Evolutionary conservation across 805 yeast species (phyloP).

Genomic region (Tetrapisispora pingtungensis): DNA sequence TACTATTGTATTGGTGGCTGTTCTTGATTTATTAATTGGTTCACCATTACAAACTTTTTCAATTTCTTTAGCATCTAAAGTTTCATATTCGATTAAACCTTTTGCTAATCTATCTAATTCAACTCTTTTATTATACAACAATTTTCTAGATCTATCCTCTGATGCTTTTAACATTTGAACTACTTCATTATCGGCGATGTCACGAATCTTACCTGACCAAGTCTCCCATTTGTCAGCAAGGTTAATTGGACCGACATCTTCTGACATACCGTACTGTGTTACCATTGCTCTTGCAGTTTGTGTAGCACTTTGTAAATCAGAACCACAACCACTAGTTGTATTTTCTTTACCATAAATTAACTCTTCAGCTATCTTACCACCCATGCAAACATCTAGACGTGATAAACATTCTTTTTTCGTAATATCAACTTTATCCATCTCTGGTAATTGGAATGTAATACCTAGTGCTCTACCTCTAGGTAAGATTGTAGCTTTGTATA

Average conservation of each 20-base stretch:
- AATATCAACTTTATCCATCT: conserved; percentile 93
- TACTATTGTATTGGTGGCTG: conserved; percentile 65
- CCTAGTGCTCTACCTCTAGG: conserved; percentile 97
- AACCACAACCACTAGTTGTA: conserved; percentile 91
- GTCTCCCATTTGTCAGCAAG: conserved; percentile 86
- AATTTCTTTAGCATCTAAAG: conserved; percentile 84
- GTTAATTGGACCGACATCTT: conserved; percentile 83
- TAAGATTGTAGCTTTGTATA: conserved; percentile 91
- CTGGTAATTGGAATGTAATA: conserved; percentile 93
- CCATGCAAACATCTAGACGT: conserved; percentile 94
- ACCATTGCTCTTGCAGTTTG: conserved; percentile 94
- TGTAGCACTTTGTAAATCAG: conserved; percentile 85
- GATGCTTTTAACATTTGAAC: conserved; percentile 62
- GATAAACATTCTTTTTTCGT: conserved; percentile 86
- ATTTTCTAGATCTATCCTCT: conserved; percentile 65
- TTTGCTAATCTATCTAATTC: conserved; percentile 85
- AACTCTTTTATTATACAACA: conserved; percentile 48
- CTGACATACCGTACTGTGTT: conserved; percentile 93
- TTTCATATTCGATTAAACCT: conserved; percentile 91
- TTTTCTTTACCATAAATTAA: conserved; percentile 81
- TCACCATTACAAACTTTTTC: conserved; percentile 79
- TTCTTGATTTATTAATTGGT: conserved; percentile 54
- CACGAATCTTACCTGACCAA: conserved; percentile 85
- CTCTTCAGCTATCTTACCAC: conserved; percentile 97
- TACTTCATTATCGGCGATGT: conserved; percentile 88